phyloP scores from a whole-genome alignment of 106 monocot species.

The Platanthera guangdongensis region DNA sequence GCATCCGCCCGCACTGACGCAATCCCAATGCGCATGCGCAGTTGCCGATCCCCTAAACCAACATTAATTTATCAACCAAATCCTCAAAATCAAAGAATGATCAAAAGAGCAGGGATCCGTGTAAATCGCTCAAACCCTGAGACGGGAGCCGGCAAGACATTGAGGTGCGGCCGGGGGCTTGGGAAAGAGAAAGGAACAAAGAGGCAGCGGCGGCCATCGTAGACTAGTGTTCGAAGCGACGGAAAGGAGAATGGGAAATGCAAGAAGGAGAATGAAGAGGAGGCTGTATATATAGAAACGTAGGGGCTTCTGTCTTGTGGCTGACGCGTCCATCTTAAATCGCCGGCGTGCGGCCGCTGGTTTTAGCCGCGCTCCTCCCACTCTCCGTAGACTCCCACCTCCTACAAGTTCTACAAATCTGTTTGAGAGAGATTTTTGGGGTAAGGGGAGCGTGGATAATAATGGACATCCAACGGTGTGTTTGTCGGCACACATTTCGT shows the following conservation, averaged over 20 bases:
- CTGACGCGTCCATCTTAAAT: background rate
- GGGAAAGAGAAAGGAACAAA: background rate
- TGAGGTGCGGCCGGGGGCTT: background rate
- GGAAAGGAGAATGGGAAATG: background rate
- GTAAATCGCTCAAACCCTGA: conserved; percentile 2
- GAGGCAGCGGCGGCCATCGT: background rate
- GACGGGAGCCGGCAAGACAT: background rate
- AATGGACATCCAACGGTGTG: too few relatives aligned
- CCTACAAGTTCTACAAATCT: too few relatives aligned
- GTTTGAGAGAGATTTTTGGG: too few relatives aligned
- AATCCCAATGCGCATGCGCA: conserved; percentile 1
- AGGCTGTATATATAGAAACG: background rate
- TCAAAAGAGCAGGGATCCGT: background rate
- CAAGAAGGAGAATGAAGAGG: background rate
- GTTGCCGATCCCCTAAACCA: conserved; percentile 1
- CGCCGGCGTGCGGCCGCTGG: background rate
- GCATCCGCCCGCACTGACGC: background rate
- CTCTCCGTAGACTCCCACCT: background rate
- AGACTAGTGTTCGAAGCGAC: background rate
- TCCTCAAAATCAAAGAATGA: background rate
- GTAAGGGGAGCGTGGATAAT: too few relatives aligned
- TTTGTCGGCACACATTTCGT: too few relatives aligned
- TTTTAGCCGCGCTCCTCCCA: background rate
- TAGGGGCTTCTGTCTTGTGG: background rate
- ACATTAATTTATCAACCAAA: background rate